Evolutionary conservation across 2,329 filamentous ascomycete genomes (phyloP).

Genomic region (Phialemonium atrogriseum): DNA sequence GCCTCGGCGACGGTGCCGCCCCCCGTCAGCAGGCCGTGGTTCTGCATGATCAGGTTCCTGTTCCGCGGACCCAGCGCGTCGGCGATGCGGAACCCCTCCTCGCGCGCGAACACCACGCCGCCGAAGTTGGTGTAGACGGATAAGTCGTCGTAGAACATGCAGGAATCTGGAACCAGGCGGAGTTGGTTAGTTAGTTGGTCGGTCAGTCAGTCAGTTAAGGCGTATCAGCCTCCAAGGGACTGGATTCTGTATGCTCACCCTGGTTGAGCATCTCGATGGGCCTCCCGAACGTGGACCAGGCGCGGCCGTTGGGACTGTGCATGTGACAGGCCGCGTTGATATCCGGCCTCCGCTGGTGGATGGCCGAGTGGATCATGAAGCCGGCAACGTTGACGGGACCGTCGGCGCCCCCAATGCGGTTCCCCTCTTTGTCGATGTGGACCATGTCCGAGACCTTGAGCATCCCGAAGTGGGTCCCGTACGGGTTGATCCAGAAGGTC

Average conservation of each 20-base stretch:
- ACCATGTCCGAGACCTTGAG: slow-evolving; percentile 51
- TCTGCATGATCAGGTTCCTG: slow-evolving; percentile 46
- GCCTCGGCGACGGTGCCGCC: slow-evolving; percentile 56
- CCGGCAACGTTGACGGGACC: slow-evolving; percentile 45
- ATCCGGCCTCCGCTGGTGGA: slow-evolving; percentile 49
- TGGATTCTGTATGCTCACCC: no score
- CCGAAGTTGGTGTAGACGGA: slow-evolving; percentile 50
- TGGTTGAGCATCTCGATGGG: slow-evolving; percentile 53
- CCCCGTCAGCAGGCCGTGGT: slow-evolving; percentile 54
- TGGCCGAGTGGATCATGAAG: slow-evolving; percentile 49
- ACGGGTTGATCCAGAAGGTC: slow-evolving; percentile 55
- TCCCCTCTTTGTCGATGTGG: slow-evolving; percentile 44
- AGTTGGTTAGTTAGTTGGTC: no score
- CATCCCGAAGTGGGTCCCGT: slow-evolving; percentile 48
- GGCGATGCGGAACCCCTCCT: slow-evolving; percentile 48
- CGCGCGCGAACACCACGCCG: slow-evolving; percentile 47
- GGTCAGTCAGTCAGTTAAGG: no score
- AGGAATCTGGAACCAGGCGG: no score
- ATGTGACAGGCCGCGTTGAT: slow-evolving; percentile 50
- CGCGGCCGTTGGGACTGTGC: slow-evolving; percentile 46
- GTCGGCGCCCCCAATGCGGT: slow-evolving; percentile 45
- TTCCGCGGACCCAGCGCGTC: slow-evolving; percentile 39
- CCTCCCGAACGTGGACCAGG: slow-evolving; percentile 45
- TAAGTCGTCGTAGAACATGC: slow-evolving; percentile 47
- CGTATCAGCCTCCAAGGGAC: no score